A percentile compares a stretch with the other conserved stretches of the same genome.
Evolutionary conservation across 495 filamentous ascomycete species (phyloP).

Genomic region (Aspergillus saccharolyticus): DNA sequence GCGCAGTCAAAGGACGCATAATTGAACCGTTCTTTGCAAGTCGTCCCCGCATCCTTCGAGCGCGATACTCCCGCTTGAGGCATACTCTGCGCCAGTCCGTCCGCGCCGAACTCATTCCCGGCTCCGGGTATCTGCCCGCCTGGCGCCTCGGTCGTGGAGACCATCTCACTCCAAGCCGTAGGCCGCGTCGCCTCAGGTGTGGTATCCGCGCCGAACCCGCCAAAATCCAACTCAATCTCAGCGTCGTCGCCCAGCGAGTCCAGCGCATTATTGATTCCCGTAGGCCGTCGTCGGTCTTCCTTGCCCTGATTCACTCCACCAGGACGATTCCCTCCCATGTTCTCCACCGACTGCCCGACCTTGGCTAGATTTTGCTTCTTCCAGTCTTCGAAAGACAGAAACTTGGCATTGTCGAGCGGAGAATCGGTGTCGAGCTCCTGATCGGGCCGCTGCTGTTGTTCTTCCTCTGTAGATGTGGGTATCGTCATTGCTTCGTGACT

Average conservation of each 20-base stretch:
- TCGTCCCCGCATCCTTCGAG: constrained; percentile 89
- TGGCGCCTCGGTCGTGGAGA: constrained; percentile 22
- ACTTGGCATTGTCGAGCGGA: constrained; percentile 74
- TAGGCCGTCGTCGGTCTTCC: constrained; percentile 44
- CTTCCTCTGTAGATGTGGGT: constrained; percentile 6
- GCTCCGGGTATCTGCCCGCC: constrained; percentile 25
- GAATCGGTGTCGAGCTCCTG: constrained; percentile 57
- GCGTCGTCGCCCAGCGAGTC: constrained; percentile 79
- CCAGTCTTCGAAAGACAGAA: constrained; percentile 98
- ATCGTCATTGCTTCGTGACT: constrained; percentile 2
- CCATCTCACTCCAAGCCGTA: constrained; percentile 31
- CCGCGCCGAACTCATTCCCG: constrained; percentile 17
- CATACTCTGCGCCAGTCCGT: constrained; percentile 26
- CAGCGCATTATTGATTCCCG: constrained; percentile 57
- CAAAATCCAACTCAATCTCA: constrained; percentile 89
- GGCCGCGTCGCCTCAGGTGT: constrained; percentile 32
- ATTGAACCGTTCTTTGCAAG: constrained; percentile 91
- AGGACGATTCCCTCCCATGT: constrained; percentile 49
- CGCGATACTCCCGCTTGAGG: constrained; percentile 46
- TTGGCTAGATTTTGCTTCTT: constrained; percentile 89
- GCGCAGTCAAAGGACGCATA: constrained; percentile 97
- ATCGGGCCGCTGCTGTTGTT: constrained; percentile 12
- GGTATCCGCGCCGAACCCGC: constrained; percentile 52
- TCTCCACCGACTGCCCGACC: constrained; percentile 75
- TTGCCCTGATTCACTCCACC: constrained; percentile 27